A percentile compares a stretch with the other conserved stretches of the same genome.
These are phyloP conservation scores for Amylostereum chailletii DNA, from an alignment of 1,284 basidiomycete species.

Conservation along the genomic window DNA sequence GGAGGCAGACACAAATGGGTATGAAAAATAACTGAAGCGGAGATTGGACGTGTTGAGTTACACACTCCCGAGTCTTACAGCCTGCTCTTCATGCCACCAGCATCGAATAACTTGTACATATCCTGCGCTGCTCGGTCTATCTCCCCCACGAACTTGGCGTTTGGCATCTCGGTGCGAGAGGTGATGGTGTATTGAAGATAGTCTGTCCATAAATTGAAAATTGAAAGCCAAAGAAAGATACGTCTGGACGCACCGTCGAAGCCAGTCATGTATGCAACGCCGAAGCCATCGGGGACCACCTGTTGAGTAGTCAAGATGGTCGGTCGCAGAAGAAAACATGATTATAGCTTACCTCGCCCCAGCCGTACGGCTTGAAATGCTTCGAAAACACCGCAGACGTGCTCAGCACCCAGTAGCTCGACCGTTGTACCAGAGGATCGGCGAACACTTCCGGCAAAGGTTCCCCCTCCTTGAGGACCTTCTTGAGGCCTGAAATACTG, in stretches of 20 bases:
- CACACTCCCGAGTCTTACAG: slow-evolving; percentile 12
- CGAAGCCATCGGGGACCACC: slow-evolving; percentile 76
- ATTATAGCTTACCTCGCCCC: slow-evolving; percentile 58
- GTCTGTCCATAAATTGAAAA: slow-evolving; percentile 30
- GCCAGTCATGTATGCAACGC: slow-evolving; percentile 71
- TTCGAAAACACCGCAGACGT: slow-evolving; percentile 86
- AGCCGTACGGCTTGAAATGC: slow-evolving; percentile 76
- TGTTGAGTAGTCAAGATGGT: slow-evolving; percentile 15
- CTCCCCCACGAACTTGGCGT: slow-evolving; percentile 56
- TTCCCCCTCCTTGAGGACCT: slow-evolving; percentile 53
- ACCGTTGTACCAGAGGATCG: slow-evolving; percentile 63
- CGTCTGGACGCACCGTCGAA: slow-evolving; percentile 42
- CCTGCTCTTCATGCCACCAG: slow-evolving; percentile 14
- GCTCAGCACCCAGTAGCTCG: slow-evolving; percentile 67
- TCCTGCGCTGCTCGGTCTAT: slow-evolving; percentile 62
- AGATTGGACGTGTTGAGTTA: no score
- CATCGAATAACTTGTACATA: slow-evolving; percentile 44
- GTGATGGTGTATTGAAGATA: slow-evolving; percentile 77
- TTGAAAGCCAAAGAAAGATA: not conserved
- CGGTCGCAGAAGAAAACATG: not conserved
- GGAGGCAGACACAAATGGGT: no score
- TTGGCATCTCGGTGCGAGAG: slow-evolving; percentile 69
- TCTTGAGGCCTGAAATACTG: slow-evolving; percentile 49
- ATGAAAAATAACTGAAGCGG: no score
- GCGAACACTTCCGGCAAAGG: slow-evolving; percentile 57